Base-by-base conservation (phyloP, 352 stramenopile species). In the Thraustochytrium striatum region DNA sequence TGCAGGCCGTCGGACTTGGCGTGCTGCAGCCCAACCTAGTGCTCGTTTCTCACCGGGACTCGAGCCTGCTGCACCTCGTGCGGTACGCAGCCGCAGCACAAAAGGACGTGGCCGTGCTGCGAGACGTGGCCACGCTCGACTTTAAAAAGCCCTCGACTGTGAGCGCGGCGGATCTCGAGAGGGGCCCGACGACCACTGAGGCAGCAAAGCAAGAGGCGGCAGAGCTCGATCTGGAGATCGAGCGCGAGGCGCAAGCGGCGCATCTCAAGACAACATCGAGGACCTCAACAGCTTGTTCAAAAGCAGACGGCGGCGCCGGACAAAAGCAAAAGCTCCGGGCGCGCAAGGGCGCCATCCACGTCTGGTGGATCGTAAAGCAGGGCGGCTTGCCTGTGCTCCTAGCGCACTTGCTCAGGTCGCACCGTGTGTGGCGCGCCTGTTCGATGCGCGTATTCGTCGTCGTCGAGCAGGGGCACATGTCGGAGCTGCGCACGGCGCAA, bases 321-420 rank as follows among this genome's bases (percentile, higher is more conserved):
- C 62, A 36, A 36, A 47, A 47, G 36, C 43, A 43, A 16, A 72
- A 72, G 28, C 72, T 82, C n/a, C 39, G 16, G 5, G 30, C n/a
- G 21, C 52, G 61, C 32, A 9, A 38, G 0, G 80, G 80, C 41
- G 59, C 58, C 28, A 82, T 83, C n/a, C 72, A 83, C 57, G 57
- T 83, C 28, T 83, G 80, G 80, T 83, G 80, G 80, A 38, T 83
- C 21, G 41, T 83, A 7, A 79, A 83, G 38, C 52, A 82, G 47
- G 80, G 80, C 25, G 80, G 80, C 28, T 47, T 83, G 2, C 57
- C 79, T 2, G 43, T 83, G n/a, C 35, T 83, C 36, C 70, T 83
- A 28, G 72, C 80, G 11, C 79, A 80, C 32, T 47, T 83, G 7
- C 41, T 83, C 9, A 35, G 38, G 2, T 25, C 61, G 35, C 80